phyloP scores from a whole-genome alignment of 352 stramenopile genomes.

The Phytophthora macrochlamydospora region DNA sequence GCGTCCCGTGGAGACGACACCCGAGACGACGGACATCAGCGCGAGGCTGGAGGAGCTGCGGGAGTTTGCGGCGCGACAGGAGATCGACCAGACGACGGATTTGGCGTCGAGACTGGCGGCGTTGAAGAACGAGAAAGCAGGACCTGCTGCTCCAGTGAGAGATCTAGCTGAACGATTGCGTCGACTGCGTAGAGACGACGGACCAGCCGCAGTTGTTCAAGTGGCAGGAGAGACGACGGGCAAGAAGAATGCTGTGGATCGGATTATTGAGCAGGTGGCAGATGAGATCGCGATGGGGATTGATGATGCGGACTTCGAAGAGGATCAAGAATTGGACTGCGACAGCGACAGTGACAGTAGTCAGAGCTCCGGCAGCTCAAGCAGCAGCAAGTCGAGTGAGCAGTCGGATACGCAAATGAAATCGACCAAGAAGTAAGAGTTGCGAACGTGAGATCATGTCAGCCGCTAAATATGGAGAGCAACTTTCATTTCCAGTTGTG shows the following conservation, averaged over 20 bases:
- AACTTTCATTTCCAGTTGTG: neutral
- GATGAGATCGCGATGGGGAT: slow-evolving; percentile 69
- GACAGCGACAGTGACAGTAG: slow-evolving; percentile 19
- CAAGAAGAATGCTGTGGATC: slow-evolving; percentile 34
- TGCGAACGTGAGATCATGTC: neutral
- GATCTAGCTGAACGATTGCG: slow-evolving; percentile 48
- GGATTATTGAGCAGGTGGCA: slow-evolving; percentile 62
- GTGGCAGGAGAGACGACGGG: neutral
- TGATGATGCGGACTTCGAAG: slow-evolving; percentile 36
- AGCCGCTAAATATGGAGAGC: slow-evolving; percentile 27
- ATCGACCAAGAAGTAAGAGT: slow-evolving; percentile 3
- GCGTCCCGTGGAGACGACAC: neutral
- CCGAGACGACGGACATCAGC: slow-evolving; percentile 30
- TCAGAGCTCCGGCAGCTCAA: slow-evolving; percentile 10
- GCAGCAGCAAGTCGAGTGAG: neutral
- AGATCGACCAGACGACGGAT: slow-evolving; percentile 18
- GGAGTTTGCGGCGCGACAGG: slow-evolving; percentile 38
- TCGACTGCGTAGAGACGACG: slow-evolving; percentile 30
- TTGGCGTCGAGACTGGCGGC: slow-evolving; percentile 51
- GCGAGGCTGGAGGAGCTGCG: slow-evolving; percentile 48
- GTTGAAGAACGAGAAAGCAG: slow-evolving; percentile 46
- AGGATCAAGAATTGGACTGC: slow-evolving; percentile 18
- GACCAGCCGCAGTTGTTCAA: neutral
- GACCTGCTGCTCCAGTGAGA: slow-evolving; percentile 21
- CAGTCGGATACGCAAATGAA: neutral